Conservation (phyloP, 345 rosid genomes). For the Ricinus communis region DNA sequence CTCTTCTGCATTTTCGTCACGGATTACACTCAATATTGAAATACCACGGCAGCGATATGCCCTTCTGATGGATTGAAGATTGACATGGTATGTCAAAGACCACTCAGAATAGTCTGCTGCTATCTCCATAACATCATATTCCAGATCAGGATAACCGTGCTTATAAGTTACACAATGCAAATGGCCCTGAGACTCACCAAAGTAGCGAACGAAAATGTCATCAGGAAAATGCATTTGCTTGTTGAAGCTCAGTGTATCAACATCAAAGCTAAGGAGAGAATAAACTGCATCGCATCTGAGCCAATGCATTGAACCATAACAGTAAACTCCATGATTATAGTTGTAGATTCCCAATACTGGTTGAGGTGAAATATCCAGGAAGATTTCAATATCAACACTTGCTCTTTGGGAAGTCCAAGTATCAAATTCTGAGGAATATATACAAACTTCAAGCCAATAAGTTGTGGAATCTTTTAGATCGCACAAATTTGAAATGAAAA, state of each 20-base stretch:
- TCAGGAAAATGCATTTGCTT: neutral
- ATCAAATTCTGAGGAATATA: neutral
- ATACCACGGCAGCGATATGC: too few species aligned
- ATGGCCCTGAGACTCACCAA: neutral
- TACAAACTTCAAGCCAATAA: too few species aligned
- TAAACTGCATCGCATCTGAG: too few species aligned
- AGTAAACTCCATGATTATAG: neutral
- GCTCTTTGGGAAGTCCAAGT: neutral
- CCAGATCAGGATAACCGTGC: neutral
- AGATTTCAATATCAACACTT: neutral
- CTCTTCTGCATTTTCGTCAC: too few species aligned
- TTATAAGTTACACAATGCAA: neutral
- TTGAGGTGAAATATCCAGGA: too few species aligned
- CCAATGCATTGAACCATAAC: too few species aligned
- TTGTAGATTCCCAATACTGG: neutral
- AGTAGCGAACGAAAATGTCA: neutral
- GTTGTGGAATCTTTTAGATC: neutral
- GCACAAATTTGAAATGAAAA: neutral
- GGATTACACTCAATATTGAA: too few species aligned
- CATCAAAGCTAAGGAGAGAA: too few species aligned
- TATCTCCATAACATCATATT: neutral
- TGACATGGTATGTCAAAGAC: too few species aligned
- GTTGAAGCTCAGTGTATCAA: too few species aligned
- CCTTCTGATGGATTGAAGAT: too few species aligned
- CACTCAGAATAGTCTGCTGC: neutral